Percentiles rank a stretch among this genome's conserved stretches.
Evolutionary conservation across 768 basidiomycete genomes (phyloP).

Genomic region (Termitomyces sp.): DNA sequence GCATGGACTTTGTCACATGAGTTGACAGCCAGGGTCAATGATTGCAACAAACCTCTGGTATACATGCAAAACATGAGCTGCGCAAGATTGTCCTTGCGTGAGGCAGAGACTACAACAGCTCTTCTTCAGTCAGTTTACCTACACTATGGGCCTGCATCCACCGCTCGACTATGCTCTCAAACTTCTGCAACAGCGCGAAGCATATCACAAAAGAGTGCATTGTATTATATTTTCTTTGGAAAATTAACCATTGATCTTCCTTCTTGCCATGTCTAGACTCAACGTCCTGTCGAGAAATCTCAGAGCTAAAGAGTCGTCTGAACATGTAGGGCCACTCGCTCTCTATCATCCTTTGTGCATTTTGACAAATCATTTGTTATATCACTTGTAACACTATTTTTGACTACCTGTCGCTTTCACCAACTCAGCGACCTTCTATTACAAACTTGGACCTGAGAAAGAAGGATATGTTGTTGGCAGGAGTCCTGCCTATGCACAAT

Average conservation of each 20-base stretch:
- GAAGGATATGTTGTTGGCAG: neutral
- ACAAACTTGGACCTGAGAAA: neutral
- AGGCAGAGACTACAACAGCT: constrained; percentile 24
- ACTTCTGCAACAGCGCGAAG: neutral
- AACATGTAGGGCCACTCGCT: neutral
- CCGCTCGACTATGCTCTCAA: constrained; percentile 5
- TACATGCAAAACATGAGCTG: too few relatives aligned
- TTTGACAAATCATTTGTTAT: neutral
- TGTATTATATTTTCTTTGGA: neutral
- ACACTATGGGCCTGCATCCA: constrained; percentile 17
- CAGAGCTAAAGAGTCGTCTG: neutral
- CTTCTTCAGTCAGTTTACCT: constrained; percentile 12
- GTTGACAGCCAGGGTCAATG: too few relatives aligned
- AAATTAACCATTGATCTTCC: neutral
- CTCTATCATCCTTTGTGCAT: neutral
- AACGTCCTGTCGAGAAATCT: neutral
- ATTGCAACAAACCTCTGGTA: too few relatives aligned
- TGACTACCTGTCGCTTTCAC: neutral
- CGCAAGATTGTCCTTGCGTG: too few relatives aligned
- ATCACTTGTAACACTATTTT: neutral
- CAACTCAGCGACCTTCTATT: neutral
- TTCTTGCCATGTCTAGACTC: neutral
- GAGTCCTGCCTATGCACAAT: neutral
- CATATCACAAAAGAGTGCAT: neutral
- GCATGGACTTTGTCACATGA: too few relatives aligned